Evolutionary conservation across 2,329 filamentous ascomycete species (phyloP).

Genomic region (Aspergillus arachidicola): DNA sequence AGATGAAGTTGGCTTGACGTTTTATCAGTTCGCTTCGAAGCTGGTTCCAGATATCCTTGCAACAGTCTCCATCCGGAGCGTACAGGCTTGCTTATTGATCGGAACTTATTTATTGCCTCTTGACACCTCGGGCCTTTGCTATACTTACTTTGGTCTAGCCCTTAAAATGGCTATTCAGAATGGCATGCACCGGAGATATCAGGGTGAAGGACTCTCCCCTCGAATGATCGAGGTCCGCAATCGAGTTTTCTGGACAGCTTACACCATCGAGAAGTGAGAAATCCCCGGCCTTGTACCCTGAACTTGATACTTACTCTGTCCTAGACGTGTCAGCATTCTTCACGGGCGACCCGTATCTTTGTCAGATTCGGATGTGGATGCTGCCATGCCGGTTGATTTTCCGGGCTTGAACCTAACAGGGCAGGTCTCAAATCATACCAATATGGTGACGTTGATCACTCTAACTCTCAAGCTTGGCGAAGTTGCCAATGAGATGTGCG

Average conservation of each 20-base stretch:
- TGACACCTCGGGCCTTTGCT: conserved; percentile 59
- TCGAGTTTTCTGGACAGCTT: conserved; percentile 61
- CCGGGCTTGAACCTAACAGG: conserved; percentile 46
- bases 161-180: conserved; percentile 62
- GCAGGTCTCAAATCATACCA: conserved; percentile 48
- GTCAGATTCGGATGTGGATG: conserved; percentile 56
- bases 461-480: conserved; percentile 46
- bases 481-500: conserved; percentile 45
- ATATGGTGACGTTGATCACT: conserved; percentile 52
- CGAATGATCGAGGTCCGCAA: conserved; percentile 57
- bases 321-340: conserved; percentile 57
- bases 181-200: conserved; percentile 60
- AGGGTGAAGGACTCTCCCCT: conserved; percentile 51
- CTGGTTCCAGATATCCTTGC: conserved; percentile 61
- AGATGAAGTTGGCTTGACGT: conserved; percentile 57
- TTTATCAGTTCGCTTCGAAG: conserved; percentile 59
- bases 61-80: conserved; percentile 58
- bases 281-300: background rate
- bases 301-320: conserved; percentile 10
- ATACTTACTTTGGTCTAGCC: conserved; percentile 59
- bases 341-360: conserved; percentile 61
- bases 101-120: conserved; percentile 59
- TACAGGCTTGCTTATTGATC: conserved; percentile 61
- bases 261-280: conserved; percentile 58
- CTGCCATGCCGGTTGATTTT: conserved; percentile 53